Conservation (phyloP, 2,329 filamentous ascomycete species). For the Aureobasidium sp. region DNA sequence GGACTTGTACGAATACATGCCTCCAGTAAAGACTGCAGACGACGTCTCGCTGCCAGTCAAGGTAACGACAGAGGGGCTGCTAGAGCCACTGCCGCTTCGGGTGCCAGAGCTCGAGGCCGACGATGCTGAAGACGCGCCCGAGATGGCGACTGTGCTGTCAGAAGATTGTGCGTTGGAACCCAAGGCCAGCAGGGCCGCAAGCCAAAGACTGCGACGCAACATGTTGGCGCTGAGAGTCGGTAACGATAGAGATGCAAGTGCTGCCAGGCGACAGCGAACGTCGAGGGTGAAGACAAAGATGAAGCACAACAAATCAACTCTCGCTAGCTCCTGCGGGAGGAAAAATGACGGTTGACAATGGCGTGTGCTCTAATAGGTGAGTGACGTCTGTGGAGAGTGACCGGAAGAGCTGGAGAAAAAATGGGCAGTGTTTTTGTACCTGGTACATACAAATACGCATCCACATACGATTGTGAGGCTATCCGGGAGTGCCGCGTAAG, state of each 20-base stretch:
- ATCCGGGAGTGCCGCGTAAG: conserved; percentile 14
- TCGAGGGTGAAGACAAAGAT: background rate
- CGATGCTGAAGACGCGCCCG: conserved; percentile 20
- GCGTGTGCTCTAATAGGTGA: background rate
- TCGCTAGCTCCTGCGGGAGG: background rate
- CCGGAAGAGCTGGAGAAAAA: conserved; percentile 6
- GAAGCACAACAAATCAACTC: background rate
- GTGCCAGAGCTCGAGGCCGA: conserved; percentile 18
- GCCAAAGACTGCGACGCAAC: conserved; percentile 25
- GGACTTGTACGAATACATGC: conserved; percentile 6
- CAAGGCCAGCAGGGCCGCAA: conserved; percentile 31
- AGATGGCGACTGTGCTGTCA: background rate
- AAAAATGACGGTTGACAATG: conserved; percentile 1
- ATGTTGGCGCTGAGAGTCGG: conserved; percentile 19
- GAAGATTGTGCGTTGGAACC: conserved; percentile 24
- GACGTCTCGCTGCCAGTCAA: conserved; percentile 9
- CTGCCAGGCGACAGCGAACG: background rate
- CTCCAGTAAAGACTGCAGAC: background rate
- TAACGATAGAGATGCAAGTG: background rate
- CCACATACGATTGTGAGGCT: background rate
- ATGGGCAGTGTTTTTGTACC: background rate
- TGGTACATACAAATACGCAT: background rate
- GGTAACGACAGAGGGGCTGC: conserved; percentile 16
- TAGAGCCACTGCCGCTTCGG: conserved; percentile 23
- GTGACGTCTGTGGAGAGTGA: conserved; percentile 10